Conservation (phyloP, 495 filamentous ascomycete species). For the Penicillium atrosanguineum region DNA sequence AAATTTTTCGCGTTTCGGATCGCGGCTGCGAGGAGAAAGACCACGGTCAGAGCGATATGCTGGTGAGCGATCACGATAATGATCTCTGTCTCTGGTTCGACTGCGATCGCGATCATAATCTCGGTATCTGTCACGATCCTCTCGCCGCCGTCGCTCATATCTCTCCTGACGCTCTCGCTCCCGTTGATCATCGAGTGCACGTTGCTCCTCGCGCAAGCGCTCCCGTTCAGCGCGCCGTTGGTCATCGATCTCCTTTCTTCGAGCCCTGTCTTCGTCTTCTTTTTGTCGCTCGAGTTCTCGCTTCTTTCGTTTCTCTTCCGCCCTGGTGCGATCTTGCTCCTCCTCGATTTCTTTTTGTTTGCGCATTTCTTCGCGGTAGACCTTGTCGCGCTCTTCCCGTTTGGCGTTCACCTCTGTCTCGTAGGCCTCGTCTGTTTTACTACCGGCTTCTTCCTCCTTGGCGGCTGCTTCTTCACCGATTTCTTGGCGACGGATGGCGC, state of each 20-base stretch:
- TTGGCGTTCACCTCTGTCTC: conserved; percentile 67
- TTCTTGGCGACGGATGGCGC: conserved; percentile 67
- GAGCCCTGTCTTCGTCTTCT: conserved; percentile 57
- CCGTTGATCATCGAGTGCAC: conserved; percentile 48
- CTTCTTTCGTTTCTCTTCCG: conserved; percentile 64
- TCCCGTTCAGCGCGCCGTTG: conserved; percentile 59
- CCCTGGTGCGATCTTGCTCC: conserved; percentile 61
- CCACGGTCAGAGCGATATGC: conserved; percentile 39
- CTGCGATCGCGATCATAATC: conserved; percentile 42
- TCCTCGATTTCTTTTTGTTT: conserved; percentile 63
- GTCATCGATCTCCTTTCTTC: conserved; percentile 45
- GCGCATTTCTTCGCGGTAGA: conserved; percentile 61
- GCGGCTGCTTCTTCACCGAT: conserved; percentile 70
- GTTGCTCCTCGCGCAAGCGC: conserved; percentile 50
- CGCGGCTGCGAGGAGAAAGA: conserved; percentile 36
- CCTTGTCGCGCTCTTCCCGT: conserved; percentile 60
- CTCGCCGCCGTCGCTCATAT: conserved; percentile 45
- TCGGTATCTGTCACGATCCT: conserved; percentile 45
- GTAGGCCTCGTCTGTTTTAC: conserved; percentile 82
- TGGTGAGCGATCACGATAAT: conserved; percentile 38
- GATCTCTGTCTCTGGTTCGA: conserved; percentile 33
- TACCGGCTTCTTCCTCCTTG: conserved; percentile 65
- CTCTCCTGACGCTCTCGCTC: conserved; percentile 54
- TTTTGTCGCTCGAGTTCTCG: conserved; percentile 59
- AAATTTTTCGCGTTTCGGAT: conserved; percentile 41